These are phyloP conservation scores for Aureobasidium sp. DNA, from an alignment of 2,329 filamentous ascomycete genomes.

Conservation along the genomic window DNA sequence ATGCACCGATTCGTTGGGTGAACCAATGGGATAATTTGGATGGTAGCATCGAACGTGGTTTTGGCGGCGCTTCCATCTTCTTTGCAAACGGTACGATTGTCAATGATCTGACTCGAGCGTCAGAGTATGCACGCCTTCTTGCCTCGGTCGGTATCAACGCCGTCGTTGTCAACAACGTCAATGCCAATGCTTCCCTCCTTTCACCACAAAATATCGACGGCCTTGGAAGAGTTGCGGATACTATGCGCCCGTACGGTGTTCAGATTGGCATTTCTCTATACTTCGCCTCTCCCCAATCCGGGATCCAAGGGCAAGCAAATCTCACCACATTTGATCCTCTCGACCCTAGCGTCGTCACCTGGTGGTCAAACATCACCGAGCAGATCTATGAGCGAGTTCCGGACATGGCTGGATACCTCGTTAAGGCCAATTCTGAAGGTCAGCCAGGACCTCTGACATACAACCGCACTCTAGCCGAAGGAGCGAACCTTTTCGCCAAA, in stretches of 20 bases:
- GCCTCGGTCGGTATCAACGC: conserved; percentile 60
- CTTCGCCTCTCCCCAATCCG: conserved; percentile 54
- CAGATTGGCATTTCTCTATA: conserved; percentile 58
- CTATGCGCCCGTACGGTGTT: conserved; percentile 59
- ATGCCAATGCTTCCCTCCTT: conserved; percentile 54
- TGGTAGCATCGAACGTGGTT: conserved; percentile 59
- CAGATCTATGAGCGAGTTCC: conserved; percentile 53
- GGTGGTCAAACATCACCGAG: conserved; percentile 54
- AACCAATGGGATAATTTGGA: conserved; percentile 69
- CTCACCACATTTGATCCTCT: conserved; percentile 58
- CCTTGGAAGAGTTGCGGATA: conserved; percentile 53
- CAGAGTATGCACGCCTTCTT: conserved; percentile 56
- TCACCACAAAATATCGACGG: conserved; percentile 51
- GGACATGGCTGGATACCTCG: conserved; percentile 59
- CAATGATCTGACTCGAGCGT: conserved; percentile 51
- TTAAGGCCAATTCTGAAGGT: conserved; percentile 66
- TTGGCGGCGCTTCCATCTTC: conserved; percentile 60
- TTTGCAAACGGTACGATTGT: conserved; percentile 50
- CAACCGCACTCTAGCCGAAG: conserved; percentile 59
- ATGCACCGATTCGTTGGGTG: conserved; percentile 57
- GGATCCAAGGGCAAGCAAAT: conserved; percentile 33
- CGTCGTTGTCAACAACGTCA: conserved; percentile 63
- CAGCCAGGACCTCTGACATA: conserved; percentile 63
- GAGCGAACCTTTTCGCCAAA: conserved; percentile 59
- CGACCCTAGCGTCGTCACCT: conserved; percentile 49